Evolutionary conservation across 306 rosid genomes (phyloP).

Genomic region (Abrus precatorius): DNA sequence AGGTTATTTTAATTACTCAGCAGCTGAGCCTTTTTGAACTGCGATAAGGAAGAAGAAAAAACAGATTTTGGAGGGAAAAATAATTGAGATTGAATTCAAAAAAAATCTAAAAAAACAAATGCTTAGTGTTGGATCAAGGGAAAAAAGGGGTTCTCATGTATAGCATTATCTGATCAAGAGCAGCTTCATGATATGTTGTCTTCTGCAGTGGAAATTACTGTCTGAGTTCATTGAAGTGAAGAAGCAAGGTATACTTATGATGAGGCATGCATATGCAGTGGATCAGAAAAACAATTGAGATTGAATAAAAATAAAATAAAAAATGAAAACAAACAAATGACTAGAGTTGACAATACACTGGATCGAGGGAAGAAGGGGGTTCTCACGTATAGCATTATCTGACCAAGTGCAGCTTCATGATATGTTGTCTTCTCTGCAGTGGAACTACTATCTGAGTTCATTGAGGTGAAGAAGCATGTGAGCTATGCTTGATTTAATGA

Average conservation of each 20-base stretch:
- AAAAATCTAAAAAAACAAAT: neutral
- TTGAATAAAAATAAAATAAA: neutral
- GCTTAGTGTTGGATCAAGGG: neutral
- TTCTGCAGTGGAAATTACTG: neutral
- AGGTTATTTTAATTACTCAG: constrained; percentile 15
- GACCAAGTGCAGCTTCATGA: neutral
- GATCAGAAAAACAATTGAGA: neutral
- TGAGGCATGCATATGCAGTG: neutral
- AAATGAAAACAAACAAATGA: neutral
- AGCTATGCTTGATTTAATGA: no score
- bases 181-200: neutral
- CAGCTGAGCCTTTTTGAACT: neutral
- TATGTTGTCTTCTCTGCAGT: neutral
- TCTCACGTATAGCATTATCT: neutral
- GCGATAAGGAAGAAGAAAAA: neutral
- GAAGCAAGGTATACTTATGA: neutral
- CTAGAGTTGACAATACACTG: neutral
- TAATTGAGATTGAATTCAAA: neutral
- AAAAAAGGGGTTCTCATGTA: neutral
- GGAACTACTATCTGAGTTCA: neutral
- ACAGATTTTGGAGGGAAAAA: neutral
- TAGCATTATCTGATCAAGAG: neutral
- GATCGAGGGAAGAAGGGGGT: neutral
- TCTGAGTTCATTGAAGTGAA: constrained; percentile 6
- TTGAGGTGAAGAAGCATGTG: neutral